Conservation (phyloP, 1,284 basidiomycete species). For the Ceraceosorus guamensis region DNA sequence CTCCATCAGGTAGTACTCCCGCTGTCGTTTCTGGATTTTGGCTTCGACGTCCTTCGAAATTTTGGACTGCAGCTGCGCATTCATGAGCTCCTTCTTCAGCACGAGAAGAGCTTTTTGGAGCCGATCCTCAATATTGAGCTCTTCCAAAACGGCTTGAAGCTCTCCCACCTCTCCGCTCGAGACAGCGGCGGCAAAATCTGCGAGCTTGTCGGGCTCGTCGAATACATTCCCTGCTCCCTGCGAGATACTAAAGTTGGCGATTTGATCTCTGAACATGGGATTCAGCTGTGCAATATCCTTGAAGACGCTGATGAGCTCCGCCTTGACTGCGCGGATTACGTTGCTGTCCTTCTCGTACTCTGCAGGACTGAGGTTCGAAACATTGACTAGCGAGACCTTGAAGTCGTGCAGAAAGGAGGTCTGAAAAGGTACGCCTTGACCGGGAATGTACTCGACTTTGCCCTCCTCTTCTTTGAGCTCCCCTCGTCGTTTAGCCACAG, state of each 20-base stretch:
- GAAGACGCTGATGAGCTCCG: constrained; percentile 93
- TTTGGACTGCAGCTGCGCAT: constrained; percentile 90
- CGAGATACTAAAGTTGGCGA: constrained; percentile 91
- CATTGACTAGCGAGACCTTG: constrained; percentile 80
- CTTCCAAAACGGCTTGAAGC: constrained; percentile 87
- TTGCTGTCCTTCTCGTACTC: constrained; percentile 67
- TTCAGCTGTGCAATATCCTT: constrained; percentile 97
- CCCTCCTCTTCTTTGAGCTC: constrained; percentile 3
- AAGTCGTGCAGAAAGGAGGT: constrained; percentile 87
- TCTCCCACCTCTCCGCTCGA: constrained; percentile 83
- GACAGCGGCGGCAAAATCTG: constrained; percentile 95
- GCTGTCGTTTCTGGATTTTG: constrained; percentile 93
- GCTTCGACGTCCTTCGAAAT: constrained; percentile 87
- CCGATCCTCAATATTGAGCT: constrained; percentile 76
- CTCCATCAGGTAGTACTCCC: constrained; percentile 97
- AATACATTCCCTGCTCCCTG: constrained; percentile 95
- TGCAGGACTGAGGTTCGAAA: constrained; percentile 70
- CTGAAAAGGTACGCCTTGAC: constrained; percentile 57
- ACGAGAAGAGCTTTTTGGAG: constrained; percentile 84
- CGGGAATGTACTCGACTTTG: constrained; percentile 21
- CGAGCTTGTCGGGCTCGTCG: constrained; percentile 95
- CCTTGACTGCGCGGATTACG: constrained; percentile 89
- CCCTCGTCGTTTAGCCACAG: constrained; percentile 1
- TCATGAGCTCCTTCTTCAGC: constrained; percentile 96
- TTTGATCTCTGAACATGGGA: constrained; percentile 95